A percentile compares a stretch with the other conserved stretches of the same genome.
Conservation (phyloP, 176 grass and related monocot genomes). For the Zizania latifolia region DNA sequence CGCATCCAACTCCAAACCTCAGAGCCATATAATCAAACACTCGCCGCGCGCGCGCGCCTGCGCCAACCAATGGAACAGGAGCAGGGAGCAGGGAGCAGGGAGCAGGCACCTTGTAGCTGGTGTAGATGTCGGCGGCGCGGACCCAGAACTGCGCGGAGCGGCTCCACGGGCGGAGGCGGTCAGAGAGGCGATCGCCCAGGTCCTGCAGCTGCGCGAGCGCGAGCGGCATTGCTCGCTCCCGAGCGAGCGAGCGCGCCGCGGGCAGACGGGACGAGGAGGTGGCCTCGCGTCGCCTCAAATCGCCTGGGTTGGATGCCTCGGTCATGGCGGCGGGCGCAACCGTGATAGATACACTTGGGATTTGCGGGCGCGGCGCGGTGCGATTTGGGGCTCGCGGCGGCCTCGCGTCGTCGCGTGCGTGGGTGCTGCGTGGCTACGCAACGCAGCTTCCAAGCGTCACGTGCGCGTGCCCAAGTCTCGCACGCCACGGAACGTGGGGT, state of each 20-base stretch:
- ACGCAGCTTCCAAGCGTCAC: too few species aligned
- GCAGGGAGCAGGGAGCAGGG: too few species aligned
- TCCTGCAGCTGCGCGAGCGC: conserved; percentile 52
- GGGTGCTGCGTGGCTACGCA: too few species aligned
- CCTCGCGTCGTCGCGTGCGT: too few species aligned
- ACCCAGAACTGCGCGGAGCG: conserved; percentile 88
- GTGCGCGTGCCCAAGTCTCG: too few species aligned
- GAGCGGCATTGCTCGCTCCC: conserved; percentile 30
- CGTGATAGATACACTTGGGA: too few species aligned
- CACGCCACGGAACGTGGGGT: too few species aligned
- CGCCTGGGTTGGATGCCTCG: background rate
- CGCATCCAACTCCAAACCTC: background rate
- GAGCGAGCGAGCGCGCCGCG: background rate
- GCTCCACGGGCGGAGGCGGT: conserved; percentile 53
- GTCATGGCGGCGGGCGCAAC: background rate
- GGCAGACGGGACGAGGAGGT: background rate
- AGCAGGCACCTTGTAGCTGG: conserved; percentile 89
- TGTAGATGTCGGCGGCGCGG: conserved; percentile 78
- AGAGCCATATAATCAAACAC: conserved; percentile 30
- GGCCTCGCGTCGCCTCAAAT: background rate
- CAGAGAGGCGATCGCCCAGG: conserved; percentile 50
- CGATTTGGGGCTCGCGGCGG: conserved; percentile 4
- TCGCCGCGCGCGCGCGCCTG: too few species aligned
- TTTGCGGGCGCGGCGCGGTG: background rate
- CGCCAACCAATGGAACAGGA: background rate